Conservation (phyloP, 768 basidiomycete genomes). For the Phylloporus arenicola region DNA sequence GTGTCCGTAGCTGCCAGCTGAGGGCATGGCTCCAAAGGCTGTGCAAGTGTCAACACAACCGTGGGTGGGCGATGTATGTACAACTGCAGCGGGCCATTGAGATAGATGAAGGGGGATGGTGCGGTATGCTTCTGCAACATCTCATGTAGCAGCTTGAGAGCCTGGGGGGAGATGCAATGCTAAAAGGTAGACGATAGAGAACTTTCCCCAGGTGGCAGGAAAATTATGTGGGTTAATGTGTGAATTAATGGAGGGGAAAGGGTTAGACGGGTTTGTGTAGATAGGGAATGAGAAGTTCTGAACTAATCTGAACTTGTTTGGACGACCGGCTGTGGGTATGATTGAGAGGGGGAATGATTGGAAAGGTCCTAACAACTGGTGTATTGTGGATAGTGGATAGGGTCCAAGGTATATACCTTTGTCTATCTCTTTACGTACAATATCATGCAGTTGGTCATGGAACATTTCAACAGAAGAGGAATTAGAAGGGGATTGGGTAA, state of each 20-base stretch:
- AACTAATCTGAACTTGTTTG: neutral
- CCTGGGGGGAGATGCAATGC: neutral
- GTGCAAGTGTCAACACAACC: no score
- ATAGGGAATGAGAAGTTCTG: neutral
- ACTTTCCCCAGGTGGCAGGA: neutral
- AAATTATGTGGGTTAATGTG: fast-evolving
- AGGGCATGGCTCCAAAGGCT: neutral
- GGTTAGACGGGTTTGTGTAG: fast-evolving
- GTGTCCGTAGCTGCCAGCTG: neutral
- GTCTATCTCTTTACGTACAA: neutral
- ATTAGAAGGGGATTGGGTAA: no score
- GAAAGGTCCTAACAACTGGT: neutral
- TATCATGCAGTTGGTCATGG: no score
- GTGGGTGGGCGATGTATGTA: no score
- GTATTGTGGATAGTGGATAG: neutral
- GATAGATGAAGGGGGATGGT: neutral
- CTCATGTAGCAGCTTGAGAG: neutral
- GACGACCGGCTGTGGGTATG: neutral
- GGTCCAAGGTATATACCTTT: neutral
- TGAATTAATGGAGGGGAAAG: neutral
- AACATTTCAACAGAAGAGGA: no score
- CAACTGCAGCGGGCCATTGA: neutral
- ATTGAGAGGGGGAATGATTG: neutral
- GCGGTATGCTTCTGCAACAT: neutral
- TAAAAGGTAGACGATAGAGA: neutral